phyloP scores from a whole-genome alignment of 495 filamentous ascomycete species.

The Filosporella fistucella region DNA sequence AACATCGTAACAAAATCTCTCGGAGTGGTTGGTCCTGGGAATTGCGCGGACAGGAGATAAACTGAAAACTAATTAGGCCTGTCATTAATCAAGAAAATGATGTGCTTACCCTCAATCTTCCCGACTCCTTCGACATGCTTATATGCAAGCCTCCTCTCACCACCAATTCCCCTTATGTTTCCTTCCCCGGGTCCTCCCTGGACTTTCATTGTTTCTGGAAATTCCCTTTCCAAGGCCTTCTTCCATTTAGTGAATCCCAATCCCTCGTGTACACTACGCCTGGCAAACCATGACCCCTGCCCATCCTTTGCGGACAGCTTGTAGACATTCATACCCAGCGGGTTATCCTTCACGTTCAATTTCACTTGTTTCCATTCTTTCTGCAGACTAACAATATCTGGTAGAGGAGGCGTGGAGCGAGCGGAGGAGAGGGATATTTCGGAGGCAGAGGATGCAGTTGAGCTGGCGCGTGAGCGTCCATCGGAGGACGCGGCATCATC shows the following conservation, averaged over 20 bases:
- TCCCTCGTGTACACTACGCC: slow-evolving; percentile 76
- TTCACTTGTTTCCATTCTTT: slow-evolving; percentile 88
- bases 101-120: slow-evolving; percentile 47
- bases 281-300: slow-evolving; percentile 83
- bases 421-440: slow-evolving; percentile 48
- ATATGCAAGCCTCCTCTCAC: slow-evolving; percentile 65
- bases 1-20: slow-evolving; percentile 82
- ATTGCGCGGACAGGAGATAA: slow-evolving; percentile 81
- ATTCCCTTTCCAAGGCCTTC: slow-evolving; percentile 52
- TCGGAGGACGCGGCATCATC: slow-evolving; percentile 5
- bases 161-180: slow-evolving; percentile 78
- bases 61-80: slow-evolving; percentile 40
- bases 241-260: slow-evolving; percentile 68
- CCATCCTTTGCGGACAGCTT: slow-evolving; percentile 76
- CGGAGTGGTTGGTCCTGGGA: slow-evolving; percentile 82
- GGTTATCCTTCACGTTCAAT: slow-evolving; percentile 65
- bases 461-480: slow-evolving; percentile 33
- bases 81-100: neutral
- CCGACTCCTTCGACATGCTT: slow-evolving; percentile 49
- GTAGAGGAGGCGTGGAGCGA: slow-evolving; percentile 42
- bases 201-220: slow-evolving; percentile 58
- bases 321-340: slow-evolving; percentile 70
- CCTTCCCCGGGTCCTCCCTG: slow-evolving; percentile 59
- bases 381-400: slow-evolving; percentile 47
- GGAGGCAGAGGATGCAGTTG: slow-evolving; percentile 33